Evolutionary conservation across 495 filamentous ascomycete species (phyloP).

Genomic region (Hypoxylon fragiforme): DNA sequence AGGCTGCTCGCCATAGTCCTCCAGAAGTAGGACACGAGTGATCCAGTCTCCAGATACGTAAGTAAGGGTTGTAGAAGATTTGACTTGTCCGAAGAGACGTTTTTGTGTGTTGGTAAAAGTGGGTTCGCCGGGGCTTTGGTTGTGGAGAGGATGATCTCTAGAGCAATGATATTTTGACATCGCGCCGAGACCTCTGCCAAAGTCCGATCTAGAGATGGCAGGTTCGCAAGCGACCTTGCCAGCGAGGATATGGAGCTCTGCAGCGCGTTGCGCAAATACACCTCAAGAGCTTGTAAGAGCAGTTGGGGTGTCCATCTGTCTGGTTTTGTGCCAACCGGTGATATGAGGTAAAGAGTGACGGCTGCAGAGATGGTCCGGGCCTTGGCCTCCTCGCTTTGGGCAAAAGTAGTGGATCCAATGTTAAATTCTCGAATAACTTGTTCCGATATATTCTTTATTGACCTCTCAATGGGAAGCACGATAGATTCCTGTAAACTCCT

Average conservation of each 20-base stretch:
- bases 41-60: slow-evolving; percentile 79
- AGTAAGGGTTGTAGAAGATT: slow-evolving; percentile 78
- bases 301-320: slow-evolving; percentile 67
- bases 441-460: slow-evolving; percentile 69
- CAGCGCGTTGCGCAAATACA: slow-evolving; percentile 74
- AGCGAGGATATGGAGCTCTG: slow-evolving; percentile 74
- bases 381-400: slow-evolving; percentile 78
- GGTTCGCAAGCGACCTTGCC: slow-evolving; percentile 69
- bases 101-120: slow-evolving; percentile 49
- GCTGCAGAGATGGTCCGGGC: slow-evolving; percentile 73
- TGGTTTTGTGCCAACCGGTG: slow-evolving; percentile 54
- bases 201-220: slow-evolving; percentile 81
- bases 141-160: slow-evolving; percentile 75
- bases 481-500: slow-evolving; percentile 68
- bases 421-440: slow-evolving; percentile 84
- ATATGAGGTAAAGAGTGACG: slow-evolving; percentile 79
- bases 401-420: slow-evolving; percentile 75
- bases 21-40: slow-evolving; percentile 90
- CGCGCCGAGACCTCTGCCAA: slow-evolving; percentile 78
- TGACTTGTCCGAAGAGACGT: slow-evolving; percentile 22
- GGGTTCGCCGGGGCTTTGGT: slow-evolving; percentile 69
- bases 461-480: slow-evolving; percentile 68
- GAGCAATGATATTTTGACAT: slow-evolving; percentile 86
- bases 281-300: slow-evolving; percentile 75
- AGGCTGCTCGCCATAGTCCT: slow-evolving; percentile 79